Evolutionary conservation across 495 filamentous ascomycete species (phyloP).

Genomic region (Aspergillus leporis): DNA sequence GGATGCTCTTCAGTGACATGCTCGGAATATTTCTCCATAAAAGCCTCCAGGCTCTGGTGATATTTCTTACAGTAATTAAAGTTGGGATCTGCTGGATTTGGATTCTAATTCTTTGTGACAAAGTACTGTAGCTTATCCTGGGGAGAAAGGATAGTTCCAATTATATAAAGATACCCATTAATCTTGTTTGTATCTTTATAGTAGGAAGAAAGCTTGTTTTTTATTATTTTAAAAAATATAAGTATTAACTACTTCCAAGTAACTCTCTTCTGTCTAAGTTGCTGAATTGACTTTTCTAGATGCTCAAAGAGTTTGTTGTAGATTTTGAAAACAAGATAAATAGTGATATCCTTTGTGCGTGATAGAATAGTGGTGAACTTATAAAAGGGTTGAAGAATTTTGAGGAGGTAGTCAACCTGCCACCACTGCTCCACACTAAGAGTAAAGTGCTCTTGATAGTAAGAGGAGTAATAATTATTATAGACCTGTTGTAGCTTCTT

Average conservation of each 20-base stretch:
- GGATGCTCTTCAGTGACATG: too few relatives aligned
- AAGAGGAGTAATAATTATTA: conserved; percentile 13
- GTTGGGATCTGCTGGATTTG: too few relatives aligned
- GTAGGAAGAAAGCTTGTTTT: conserved; percentile 19
- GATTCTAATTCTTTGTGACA: conserved; percentile 15
- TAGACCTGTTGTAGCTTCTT: conserved; percentile 12
- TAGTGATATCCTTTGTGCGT: conserved; percentile 18
- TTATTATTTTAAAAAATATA: background rate
- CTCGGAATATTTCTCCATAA: too few relatives aligned
- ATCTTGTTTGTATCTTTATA: conserved; percentile 19
- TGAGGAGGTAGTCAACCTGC: conserved; percentile 24
- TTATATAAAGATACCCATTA: conserved; percentile 16
- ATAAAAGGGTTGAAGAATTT: conserved; percentile 15
- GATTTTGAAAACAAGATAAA: conserved; percentile 17
- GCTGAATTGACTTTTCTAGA: conserved; percentile 3
- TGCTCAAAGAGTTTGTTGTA: conserved; percentile 17
- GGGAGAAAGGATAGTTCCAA: conserved; percentile 22
- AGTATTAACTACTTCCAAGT: conserved; percentile 19
- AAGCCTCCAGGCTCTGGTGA: too few relatives aligned
- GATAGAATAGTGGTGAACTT: conserved; percentile 12
- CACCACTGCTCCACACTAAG: conserved; percentile 18
- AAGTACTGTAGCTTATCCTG: conserved; percentile 27
- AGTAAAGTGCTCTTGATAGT: conserved; percentile 4
- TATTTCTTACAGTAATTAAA: too few relatives aligned
- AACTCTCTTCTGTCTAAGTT: background rate